phyloP scores from a whole-genome alignment of 1,139 yeast genomes.

The Diutina catenulata region DNA sequence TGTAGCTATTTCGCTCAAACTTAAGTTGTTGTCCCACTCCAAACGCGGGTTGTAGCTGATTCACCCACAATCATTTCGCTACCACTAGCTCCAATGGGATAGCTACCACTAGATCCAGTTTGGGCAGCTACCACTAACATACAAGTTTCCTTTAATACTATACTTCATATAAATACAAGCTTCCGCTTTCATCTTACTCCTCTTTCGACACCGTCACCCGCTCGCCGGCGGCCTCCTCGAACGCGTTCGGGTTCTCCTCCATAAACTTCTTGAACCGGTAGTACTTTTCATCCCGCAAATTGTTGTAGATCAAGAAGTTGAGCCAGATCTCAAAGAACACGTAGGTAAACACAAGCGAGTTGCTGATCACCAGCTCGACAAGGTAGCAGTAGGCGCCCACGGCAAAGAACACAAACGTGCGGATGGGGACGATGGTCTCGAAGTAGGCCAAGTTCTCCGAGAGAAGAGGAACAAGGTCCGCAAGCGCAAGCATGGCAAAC shows the following conservation, averaged over 20 bases:
- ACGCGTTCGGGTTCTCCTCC: conserved; percentile 15
- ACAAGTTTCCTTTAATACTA: too few species aligned
- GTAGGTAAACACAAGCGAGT: conserved; percentile 50
- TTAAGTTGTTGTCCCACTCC: too few species aligned
- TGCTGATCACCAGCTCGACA: conserved; percentile 35
- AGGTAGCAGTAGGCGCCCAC: conserved; percentile 34
- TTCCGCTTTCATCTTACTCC: too few species aligned
- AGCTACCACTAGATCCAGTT: too few species aligned
- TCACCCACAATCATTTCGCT: too few species aligned
- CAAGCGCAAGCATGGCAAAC: conserved; percentile 29
- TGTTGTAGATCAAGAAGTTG: conserved; percentile 50
- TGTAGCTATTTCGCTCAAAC: too few species aligned
- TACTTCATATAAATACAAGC: too few species aligned
- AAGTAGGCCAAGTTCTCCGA: conserved; percentile 47
- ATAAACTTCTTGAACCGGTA: conserved; percentile 27
- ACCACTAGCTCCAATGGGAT: too few species aligned
- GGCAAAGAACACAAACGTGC: conserved; percentile 46
- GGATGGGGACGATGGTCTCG: conserved; percentile 56
- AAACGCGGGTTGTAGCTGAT: too few species aligned
- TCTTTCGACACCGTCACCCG: not conserved
- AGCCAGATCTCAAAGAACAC: conserved; percentile 64
- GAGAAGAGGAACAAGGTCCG: conserved; percentile 48
- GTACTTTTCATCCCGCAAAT: conserved; percentile 52
- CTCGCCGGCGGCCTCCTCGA: conserved; percentile 3
- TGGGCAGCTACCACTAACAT: too few species aligned